Evolutionary conservation across 108 stramenopile genomes (phyloP), one percentile per base, ranked within the genome.

Genomic region (Skeletonema tropicum): DNA sequence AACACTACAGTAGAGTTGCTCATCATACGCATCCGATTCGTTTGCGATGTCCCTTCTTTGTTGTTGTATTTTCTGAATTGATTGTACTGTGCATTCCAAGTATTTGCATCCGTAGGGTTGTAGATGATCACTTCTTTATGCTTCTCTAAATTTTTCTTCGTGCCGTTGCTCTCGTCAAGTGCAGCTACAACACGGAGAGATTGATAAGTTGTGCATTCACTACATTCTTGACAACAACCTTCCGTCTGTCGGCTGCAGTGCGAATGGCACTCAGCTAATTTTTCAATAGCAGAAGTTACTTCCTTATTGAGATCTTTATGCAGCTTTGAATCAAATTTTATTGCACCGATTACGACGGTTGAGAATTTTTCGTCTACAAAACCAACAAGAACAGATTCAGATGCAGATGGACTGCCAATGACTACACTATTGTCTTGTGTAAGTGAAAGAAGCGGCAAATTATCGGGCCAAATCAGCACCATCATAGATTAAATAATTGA

Each of bases 41-140:
- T 26, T 68, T 68, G 59, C 71, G 26, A 33, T 31, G 41, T 42
- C 32, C 64, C 64, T 38, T 15, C 10, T 63, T 66, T 49, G 5
- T 31, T 42, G 21, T 15, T 12, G 17, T 17, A 14, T 19, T 55
- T 33, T 46, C 36, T 29, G 6, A 49, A 49, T 33, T 57, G 38
- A 3, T 15, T 33, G 30, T 55, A 29, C 32, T 59, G 64, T 57
- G 9, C 6, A 60, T 17, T 14, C 74, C 74, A 75, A 19, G 35
- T 1, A 21, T 66, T 10, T 59, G 76, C 69, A 48, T 77, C 65
- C 17, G 2, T 64, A 9, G 63, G 70, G 66, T 71, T 66, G 76
- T 77, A 77, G 25, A 77, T 32, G 58, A 77, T 41, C 3, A 77
- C 19, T 63, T 77, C 52, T 15, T 55, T 55, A 8, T 55, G 52